phyloP scores from a whole-genome alignment of 805 yeast genomes.

The Wickerhamomyces queroliae region DNA sequence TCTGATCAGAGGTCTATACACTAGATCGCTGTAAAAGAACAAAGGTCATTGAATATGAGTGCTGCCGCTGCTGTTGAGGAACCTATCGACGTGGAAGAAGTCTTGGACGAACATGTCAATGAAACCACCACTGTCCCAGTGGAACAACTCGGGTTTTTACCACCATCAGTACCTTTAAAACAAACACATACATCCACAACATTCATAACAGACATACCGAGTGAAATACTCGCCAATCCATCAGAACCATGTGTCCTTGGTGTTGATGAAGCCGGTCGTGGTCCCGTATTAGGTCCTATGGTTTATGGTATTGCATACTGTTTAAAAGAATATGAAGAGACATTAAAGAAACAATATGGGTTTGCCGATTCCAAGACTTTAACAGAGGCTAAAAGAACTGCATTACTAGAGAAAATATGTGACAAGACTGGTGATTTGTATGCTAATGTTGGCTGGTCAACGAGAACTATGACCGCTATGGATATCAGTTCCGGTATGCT shows the following conservation, averaged over 20 bases:
- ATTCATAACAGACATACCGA: conserved; percentile 46
- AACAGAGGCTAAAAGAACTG: conserved; percentile 63
- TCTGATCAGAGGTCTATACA: neutral
- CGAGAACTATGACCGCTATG: conserved; percentile 76
- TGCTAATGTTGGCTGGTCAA: conserved; percentile 78
- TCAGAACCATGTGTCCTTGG: conserved; percentile 55
- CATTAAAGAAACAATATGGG: conserved; percentile 53
- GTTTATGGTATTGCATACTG: conserved; percentile 90
- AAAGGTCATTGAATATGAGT: neutral
- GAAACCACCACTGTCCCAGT: no score
- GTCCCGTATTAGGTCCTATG: conserved; percentile 98
- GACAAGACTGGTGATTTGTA: conserved; percentile 35
- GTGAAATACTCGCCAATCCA: conserved; percentile 24
- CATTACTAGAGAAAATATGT: conserved; percentile 56
- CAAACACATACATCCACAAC: conserved; percentile 38
- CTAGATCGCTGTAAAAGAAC: no score
- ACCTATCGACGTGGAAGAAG: neutral
- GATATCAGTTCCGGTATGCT: conserved; percentile 92
- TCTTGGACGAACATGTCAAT: neutral
- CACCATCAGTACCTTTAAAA: conserved; percentile 29
- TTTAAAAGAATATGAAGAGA: conserved; percentile 40
- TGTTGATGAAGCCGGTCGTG: conserved; percentile 98
- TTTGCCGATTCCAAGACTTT: conserved; percentile 93
- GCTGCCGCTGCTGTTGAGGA: neutral
- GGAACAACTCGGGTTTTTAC: conserved; percentile 15